phyloP scores from a whole-genome alignment of 495 filamentous ascomycete genomes.

The Aspergillus carlsbadensis region DNA sequence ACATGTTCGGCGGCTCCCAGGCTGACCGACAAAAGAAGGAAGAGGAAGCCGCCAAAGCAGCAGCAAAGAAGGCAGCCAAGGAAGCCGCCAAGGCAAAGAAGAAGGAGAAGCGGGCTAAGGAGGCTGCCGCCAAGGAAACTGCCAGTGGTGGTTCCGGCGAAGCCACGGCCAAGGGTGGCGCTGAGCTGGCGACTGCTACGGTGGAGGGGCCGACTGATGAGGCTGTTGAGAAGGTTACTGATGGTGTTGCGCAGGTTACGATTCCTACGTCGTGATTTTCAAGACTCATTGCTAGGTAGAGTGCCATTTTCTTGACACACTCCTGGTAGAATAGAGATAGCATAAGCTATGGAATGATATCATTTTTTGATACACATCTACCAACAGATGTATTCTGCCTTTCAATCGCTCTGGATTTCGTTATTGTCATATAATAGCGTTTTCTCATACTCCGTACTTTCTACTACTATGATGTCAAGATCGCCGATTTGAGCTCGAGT shows the following conservation, averaged over 20 bases:
- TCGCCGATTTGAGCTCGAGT: neutral
- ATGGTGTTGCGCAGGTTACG: constrained; percentile 43
- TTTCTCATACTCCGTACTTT: too few relatives aligned
- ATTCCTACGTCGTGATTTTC: constrained; percentile 33
- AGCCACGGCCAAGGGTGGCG: constrained; percentile 37
- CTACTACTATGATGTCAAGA: neutral
- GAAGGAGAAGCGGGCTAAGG: constrained; percentile 25
- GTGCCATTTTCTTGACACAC: neutral
- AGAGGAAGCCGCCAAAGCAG: constrained; percentile 60
- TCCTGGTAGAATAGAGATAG: neutral
- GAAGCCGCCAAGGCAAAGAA: constrained; percentile 25
- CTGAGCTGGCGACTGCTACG: constrained; percentile 22
- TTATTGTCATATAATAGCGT: too few relatives aligned
- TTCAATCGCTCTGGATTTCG: constrained; percentile 17
- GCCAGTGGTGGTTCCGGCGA: constrained; percentile 27
- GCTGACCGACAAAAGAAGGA: constrained; percentile 62
- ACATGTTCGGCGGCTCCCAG: constrained; percentile 74
- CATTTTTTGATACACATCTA: neutral
- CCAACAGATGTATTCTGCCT: constrained; percentile 17
- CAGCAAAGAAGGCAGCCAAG: constrained; percentile 45
- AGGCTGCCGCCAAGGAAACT: constrained; percentile 45
- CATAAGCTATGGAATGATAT: neutral
- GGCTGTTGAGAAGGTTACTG: constrained; percentile 38
- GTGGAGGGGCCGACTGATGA: constrained; percentile 28
- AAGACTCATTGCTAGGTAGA: neutral